Evolutionary conservation across 108 stramenopile species (phyloP).

Genomic region (Conticribra weissflogii): DNA sequence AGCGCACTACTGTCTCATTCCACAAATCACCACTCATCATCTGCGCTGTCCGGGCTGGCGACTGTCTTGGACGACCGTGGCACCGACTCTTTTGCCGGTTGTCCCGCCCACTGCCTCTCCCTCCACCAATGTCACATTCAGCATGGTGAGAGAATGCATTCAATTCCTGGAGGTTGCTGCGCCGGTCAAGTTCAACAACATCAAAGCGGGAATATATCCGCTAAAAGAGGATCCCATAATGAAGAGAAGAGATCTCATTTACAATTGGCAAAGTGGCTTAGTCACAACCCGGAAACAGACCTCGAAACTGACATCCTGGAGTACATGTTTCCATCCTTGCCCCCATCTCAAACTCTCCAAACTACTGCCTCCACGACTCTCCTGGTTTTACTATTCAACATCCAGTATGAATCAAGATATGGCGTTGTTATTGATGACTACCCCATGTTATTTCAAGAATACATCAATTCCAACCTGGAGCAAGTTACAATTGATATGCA

Average conservation of each 20-base stretch:
- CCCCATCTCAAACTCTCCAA: constrained; percentile 3
- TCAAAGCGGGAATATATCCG: background rate
- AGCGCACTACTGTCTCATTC: too few species aligned
- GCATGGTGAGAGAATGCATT: background rate
- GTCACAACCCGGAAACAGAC: too few species aligned
- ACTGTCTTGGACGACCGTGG: too few species aligned
- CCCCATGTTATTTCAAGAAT: constrained; percentile 49
- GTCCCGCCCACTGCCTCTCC: background rate
- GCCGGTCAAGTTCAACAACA: background rate
- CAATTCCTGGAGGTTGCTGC: background rate
- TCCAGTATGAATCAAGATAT: constrained; percentile 53
- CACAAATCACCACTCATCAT: too few species aligned
- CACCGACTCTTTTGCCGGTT: background rate
- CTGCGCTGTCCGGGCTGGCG: too few species aligned
- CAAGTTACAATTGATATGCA: constrained; percentile 50
- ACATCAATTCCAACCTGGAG: constrained; percentile 51
- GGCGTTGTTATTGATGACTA: constrained; percentile 54
- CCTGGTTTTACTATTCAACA: constrained; percentile 35
- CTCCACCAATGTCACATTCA: background rate
- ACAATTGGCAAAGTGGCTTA: too few species aligned
- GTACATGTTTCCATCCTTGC: too few species aligned
- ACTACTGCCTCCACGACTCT: constrained; percentile 2
- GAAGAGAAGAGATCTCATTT: too few species aligned
- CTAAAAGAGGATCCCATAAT: background rate
- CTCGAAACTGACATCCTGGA: too few species aligned